These are phyloP conservation scores for Ajuga chamaepitys DNA, from an alignment of 257 asterid genomes.

Conservation along the genomic window DNA sequence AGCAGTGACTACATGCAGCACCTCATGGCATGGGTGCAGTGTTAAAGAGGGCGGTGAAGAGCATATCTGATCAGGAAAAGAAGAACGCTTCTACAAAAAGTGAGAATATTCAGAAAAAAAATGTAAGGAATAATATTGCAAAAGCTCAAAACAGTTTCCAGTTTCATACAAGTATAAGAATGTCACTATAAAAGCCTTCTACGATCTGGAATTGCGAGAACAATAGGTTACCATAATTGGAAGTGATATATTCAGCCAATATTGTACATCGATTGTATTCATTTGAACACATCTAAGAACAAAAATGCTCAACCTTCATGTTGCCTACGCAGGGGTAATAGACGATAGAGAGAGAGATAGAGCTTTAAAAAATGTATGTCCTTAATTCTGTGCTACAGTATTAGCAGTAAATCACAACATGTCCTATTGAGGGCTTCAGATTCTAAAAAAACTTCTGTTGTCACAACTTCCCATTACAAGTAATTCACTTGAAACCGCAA, in stretches of 20 bases:
- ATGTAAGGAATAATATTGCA: not conserved
- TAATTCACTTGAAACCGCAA: not conserved
- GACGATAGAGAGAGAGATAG: not conserved
- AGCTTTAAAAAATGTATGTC: not conserved
- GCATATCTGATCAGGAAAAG: not conserved
- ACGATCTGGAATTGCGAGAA: not conserved
- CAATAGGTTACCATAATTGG: not conserved
- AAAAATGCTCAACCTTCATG: not conserved
- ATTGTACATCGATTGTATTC: not conserved
- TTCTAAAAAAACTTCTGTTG: not conserved
- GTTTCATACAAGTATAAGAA: not conserved
- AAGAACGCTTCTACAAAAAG: not conserved
- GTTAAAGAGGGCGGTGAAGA: not conserved
- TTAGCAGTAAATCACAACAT: not conserved
- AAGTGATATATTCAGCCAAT: not conserved
- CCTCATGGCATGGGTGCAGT: no score
- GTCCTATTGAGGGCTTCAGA: not conserved
- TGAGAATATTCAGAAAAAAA: not conserved
- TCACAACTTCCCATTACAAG: not conserved
- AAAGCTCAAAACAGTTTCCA: not conserved
- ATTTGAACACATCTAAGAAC: not conserved
- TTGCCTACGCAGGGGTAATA: not conserved
- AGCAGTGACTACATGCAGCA: not conserved
- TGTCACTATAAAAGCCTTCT: not conserved
- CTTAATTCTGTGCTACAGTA: not conserved